These are phyloP conservation scores for Xylaria intraflava DNA, from an alignment of 495 filamentous ascomycete species.

Conservation along the genomic window DNA sequence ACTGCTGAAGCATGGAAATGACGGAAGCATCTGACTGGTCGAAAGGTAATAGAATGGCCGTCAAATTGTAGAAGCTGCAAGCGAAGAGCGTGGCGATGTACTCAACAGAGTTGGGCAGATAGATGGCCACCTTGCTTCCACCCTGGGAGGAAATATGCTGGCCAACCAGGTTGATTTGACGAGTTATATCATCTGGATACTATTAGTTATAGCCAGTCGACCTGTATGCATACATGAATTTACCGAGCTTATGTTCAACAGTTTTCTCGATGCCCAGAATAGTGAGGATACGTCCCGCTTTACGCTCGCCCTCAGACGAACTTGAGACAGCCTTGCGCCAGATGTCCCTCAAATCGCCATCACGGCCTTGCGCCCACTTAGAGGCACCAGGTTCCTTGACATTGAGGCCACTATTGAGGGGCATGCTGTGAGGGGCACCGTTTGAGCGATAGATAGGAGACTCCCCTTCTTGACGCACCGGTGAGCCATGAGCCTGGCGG, in stretches of 20 bases:
- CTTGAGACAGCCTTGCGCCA: slow-evolving; percentile 75
- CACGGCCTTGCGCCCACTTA: slow-evolving; percentile 72
- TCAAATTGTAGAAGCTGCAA: slow-evolving; percentile 73
- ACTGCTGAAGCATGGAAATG: slow-evolving; percentile 60
- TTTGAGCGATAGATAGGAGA: slow-evolving; percentile 75
- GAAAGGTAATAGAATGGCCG: slow-evolving; percentile 77
- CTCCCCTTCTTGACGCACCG: slow-evolving; percentile 76
- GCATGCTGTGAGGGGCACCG: slow-evolving; percentile 76
- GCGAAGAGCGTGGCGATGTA: slow-evolving; percentile 59
- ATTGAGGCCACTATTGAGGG: slow-evolving; percentile 72
- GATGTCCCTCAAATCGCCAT: slow-evolving; percentile 88
- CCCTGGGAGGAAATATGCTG: slow-evolving; percentile 59
- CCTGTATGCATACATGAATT: not conserved
- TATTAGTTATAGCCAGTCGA: slow-evolving; percentile 6
- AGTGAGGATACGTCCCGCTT: slow-evolving; percentile 64
- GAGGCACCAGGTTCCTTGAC: slow-evolving; percentile 77
- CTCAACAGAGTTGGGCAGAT: slow-evolving; percentile 90
- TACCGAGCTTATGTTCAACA: slow-evolving; percentile 60
- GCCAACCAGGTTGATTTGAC: slow-evolving; percentile 84
- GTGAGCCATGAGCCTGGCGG: slow-evolving; percentile 69
- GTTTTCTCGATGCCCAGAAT: slow-evolving; percentile 69
- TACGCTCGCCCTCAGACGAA: slow-evolving; percentile 51
- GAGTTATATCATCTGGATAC: slow-evolving; percentile 56
- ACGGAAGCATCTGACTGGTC: slow-evolving; percentile 60
- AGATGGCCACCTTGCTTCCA: slow-evolving; percentile 77